Conservation (phyloP, 345 rosid genomes). For the Arabis hirsuta region DNA sequence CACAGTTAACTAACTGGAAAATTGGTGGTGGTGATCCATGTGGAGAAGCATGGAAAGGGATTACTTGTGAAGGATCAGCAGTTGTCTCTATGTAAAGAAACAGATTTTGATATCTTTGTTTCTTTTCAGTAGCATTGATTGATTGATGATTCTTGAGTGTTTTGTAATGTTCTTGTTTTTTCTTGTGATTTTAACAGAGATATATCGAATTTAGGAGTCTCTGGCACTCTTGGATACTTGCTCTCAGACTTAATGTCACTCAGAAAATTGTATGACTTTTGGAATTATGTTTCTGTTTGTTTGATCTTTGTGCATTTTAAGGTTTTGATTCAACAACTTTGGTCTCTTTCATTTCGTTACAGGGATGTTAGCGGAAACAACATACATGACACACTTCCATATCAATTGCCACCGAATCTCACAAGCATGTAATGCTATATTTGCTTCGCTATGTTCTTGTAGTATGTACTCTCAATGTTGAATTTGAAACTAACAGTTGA, state of each 20-base stretch:
- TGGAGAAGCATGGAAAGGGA: slow-evolving; percentile 92
- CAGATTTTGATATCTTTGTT: not conserved
- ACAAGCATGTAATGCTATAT: slow-evolving; percentile 77
- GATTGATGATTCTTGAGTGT: slow-evolving; percentile 6
- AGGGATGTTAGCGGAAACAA: slow-evolving; percentile 92
- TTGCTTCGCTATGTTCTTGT: slow-evolving; percentile 10
- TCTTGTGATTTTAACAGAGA: slow-evolving; percentile 55
- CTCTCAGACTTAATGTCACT: slow-evolving; percentile 71
- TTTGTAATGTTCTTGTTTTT: slow-evolving; percentile 13
- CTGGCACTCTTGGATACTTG: slow-evolving; percentile 91
- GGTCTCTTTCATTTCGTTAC: slow-evolving; percentile 23
- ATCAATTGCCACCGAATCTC: slow-evolving; percentile 94
- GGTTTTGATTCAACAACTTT: slow-evolving; percentile 17
- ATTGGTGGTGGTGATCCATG: slow-evolving; percentile 90
- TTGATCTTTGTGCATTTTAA: slow-evolving; percentile 27
- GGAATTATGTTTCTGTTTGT: slow-evolving; percentile 9
- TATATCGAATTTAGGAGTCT: slow-evolving; percentile 77
- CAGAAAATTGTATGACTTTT: slow-evolving; percentile 65
- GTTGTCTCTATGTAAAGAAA: slow-evolving; percentile 77
- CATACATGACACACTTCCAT: slow-evolving; percentile 84
- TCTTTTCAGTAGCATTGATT: slow-evolving; percentile 15
- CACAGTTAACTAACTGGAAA: slow-evolving; percentile 92
- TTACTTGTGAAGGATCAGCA: slow-evolving; percentile 83
- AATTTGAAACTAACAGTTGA: slow-evolving; percentile 22
- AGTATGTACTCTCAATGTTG: not conserved